These are phyloP conservation scores for Pythium dissotocum DNA, from an alignment of 352 stramenopile genomes.

Conservation along the genomic window DNA sequence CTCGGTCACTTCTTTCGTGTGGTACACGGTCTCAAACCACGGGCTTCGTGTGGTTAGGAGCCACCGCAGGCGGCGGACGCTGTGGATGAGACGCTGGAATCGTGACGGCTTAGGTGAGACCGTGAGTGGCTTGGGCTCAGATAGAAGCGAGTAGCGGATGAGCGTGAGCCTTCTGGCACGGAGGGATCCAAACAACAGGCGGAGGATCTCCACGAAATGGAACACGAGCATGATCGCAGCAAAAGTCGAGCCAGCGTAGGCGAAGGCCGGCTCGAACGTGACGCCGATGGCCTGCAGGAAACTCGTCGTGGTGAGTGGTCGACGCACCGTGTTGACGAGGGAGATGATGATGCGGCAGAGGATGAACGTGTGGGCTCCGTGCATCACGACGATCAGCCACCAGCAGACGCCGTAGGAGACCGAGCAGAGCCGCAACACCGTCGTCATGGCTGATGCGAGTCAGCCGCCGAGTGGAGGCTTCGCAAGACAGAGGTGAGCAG, in stretches of 20 bases:
- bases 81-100: background rate
- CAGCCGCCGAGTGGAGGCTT: too few species aligned
- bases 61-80: background rate
- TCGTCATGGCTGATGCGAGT: constrained; percentile 19
- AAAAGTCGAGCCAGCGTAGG: background rate
- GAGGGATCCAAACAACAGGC: background rate
- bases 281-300: background rate
- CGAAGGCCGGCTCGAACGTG: background rate
- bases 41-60: background rate
- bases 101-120: background rate
- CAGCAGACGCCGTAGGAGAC: background rate
- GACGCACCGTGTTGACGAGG: background rate
- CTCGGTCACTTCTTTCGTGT: constrained; percentile 4
- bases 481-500: too few species aligned
- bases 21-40: constrained; percentile 10
- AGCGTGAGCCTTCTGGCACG: background rate
- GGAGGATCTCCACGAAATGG: background rate
- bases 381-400: background rate
- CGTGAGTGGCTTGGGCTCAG: background rate
- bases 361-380: background rate
- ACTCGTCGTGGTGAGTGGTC: background rate
- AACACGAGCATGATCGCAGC: background rate
- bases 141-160: background rate
- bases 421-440: background rate
- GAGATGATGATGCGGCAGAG: background rate